Evolutionary conservation across 176 grass and related monocot species (phyloP), one percentile per base, ranked within the genome.

Genomic region (Elymus sibiricus): DNA sequence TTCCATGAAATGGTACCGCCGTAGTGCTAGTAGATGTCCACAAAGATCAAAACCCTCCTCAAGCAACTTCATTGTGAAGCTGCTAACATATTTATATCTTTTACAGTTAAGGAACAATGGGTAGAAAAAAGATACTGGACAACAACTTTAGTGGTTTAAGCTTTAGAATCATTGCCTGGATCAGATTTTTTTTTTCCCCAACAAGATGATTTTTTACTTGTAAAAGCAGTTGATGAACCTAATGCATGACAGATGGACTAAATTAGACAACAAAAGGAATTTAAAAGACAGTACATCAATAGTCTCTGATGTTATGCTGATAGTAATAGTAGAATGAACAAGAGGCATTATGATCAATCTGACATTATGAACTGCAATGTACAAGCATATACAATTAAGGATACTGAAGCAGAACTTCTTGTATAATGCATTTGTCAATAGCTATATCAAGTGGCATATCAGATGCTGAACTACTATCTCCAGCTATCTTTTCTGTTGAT

Each of bases 31-130:
- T 53, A 98, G 83, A 91, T 98, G 93, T 78, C 82, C 90, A 79
- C 71, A 78, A 62, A 95, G 91, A 94, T 94, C 90, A 92, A 98
- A 98, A 51, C 96, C 92, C 81, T 95, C 96, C 81, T 95, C 93
- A 74, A 98, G 96, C 84, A 98, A 91, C 75, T 95, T 98, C 64
- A 95, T 91, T 44, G 96, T 95, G 79, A 98, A 95, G 87, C 82
- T 95, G 93, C 96, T 98, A 69, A 98, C 84, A 84, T 98, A 98
- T 88, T 94, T 92, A 88, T 98, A 98, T 82, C 96, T 98, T 63
- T 69, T 88, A 80, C 65, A 83, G 83, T 93, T 87, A 93, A 84
- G 69, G 81, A 87, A 68, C 38, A 86, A 61, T 10, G 37, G 7
- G 13, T 25, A 74, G 39, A 71, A 78, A 42, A 43, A 21, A 84